Evolutionary conservation across 306 rosid genomes (phyloP), one percentile per base, ranked within the genome.

Genomic region (Styphnolobium japonicum): DNA sequence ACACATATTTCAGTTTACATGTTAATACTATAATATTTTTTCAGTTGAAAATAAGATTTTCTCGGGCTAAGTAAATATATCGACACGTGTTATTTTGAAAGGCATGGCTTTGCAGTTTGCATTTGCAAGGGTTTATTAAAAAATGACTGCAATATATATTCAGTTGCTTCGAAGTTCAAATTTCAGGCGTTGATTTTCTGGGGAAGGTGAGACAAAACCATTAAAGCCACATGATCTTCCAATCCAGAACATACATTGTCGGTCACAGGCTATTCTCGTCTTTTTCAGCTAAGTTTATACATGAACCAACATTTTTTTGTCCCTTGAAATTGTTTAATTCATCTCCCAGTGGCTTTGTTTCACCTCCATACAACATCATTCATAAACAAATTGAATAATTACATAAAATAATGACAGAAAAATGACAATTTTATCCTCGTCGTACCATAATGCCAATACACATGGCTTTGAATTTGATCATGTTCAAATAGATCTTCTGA

Each of bases 171-270:
- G 16, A 9, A n/a, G 22, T 36, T 55, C 56, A 22, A 9, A n/a
- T 31, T 36, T 55, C 48, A 52, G 73, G 74, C 16, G 48, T 14
- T 37, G 51, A 63, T 63, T 34, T 58, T 33, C 4, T 23, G 71
- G n/a, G 7, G 29, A 62, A 19, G 23, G 22, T 42, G 67, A 71
- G 82, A 82, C 86, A 82, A 71, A 71, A 19, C 70, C 42, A 77
- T 82, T 77, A 82, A 82, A 71, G 52, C 52, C 86, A 86, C 94
- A 76, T 90, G 92, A 75, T 62, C 73, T 57, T 68, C 36, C 64
- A 58, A 8, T 71, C 79, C 71, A 77, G 15, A 62, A 33, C 48
- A 77, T 66, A 78, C 21, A 31, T 10, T 78, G 86, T 83, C 83
- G 83, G 86, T 83, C 39, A 37, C n/a, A 19, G 14, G 58, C 2